Conservation (phyloP, 2,329 filamentous ascomycete genomes). For the Emericellopsis cladophorae region DNA sequence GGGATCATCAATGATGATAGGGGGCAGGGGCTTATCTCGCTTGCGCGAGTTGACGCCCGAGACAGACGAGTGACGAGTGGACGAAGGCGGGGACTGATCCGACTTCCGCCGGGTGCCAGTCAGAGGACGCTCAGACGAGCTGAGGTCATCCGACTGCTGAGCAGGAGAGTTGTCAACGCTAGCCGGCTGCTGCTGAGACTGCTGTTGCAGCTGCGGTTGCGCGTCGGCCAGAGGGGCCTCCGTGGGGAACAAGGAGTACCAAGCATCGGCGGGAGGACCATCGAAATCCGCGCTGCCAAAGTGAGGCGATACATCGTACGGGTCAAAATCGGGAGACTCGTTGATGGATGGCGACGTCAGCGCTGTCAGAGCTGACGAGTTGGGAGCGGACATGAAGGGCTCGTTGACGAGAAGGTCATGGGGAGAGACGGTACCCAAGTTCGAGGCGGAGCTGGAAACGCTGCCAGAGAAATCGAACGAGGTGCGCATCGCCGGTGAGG, state of each 20-base stretch:
- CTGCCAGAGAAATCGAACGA: constrained; percentile 37
- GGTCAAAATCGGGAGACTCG: constrained; percentile 64
- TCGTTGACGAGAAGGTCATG: constrained; percentile 66
- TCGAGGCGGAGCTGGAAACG: constrained; percentile 35
- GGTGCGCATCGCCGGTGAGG: constrained; percentile 36
- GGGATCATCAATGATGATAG: constrained; percentile 64
- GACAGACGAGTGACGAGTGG: constrained; percentile 50
- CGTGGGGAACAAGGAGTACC: constrained; percentile 61
- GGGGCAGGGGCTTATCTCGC: constrained; percentile 69
- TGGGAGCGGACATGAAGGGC: constrained; percentile 61
- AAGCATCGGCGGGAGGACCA: constrained; percentile 36
- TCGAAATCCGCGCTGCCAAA: constrained; percentile 49
- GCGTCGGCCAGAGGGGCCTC: constrained; percentile 18
- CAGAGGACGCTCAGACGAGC: constrained; percentile 26
- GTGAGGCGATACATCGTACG: constrained; percentile 67
- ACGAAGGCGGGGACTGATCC: constrained; percentile 20
- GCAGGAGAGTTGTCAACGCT: constrained; percentile 26
- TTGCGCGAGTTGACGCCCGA: constrained; percentile 62
- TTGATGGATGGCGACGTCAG: constrained; percentile 75
- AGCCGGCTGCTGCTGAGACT: constrained; percentile 3
- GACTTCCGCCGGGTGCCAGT: constrained; percentile 32
- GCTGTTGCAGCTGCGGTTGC: constrained; percentile 11
- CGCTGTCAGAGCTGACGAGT: constrained; percentile 70
- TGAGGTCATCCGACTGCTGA: constrained; percentile 33
- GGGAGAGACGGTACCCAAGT: constrained; percentile 67